Base-by-base conservation (phyloP, 176 grass and related monocot genomes). In the Metroxylon sagu region DNA sequence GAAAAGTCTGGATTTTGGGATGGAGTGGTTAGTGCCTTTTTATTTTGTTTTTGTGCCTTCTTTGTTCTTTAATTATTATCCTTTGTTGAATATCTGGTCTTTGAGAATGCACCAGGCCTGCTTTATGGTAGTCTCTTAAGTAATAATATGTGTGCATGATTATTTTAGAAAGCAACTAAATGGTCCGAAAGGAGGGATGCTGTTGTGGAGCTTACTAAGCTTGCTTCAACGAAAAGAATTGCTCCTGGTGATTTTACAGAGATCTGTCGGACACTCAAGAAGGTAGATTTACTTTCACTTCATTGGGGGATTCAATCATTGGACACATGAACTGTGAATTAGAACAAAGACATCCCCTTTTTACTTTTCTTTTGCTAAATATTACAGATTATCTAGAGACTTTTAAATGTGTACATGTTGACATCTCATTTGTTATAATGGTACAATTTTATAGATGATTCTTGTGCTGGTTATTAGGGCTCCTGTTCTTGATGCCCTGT, bases 151-250 rank as follows among this genome's bases (percentile, higher is more conserved):
- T 14, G 29, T 43, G 14, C 35, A 23, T 43, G 35, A 43, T 62
- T 25, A 65, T 79, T 29, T 72, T 76, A 98, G 94, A 98, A 98
- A 98, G 94, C 88, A 76, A 75, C 82, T 71, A 98, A 98, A 81
- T 98, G 94, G 94, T 98, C 94, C 1, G 94, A 98, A 77, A 92
- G 94, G 73, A 98, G 88, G 81, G 94, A 98, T 79, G 94, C 94
- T 76, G 94, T 98, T 6, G 87, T 67, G 0, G 94, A 98, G 61
- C 79, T 98, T 26, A 92, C 82, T 60, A 98, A 98, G 72, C 94
- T 98, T 74, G 88, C 94, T 73, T 98, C 85, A 17, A 71, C 84
- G 14, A 98, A 86, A 83, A 98, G 87, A 83, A 89, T 98, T 59
- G 85, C 94, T 71, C 56, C 76, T 48, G 94, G 94, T 76, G 94